Evolutionary conservation across 1,284 basidiomycete species (phyloP), one percentile per base, ranked within the genome.

Genomic region (Ceratobasidium sp.): DNA sequence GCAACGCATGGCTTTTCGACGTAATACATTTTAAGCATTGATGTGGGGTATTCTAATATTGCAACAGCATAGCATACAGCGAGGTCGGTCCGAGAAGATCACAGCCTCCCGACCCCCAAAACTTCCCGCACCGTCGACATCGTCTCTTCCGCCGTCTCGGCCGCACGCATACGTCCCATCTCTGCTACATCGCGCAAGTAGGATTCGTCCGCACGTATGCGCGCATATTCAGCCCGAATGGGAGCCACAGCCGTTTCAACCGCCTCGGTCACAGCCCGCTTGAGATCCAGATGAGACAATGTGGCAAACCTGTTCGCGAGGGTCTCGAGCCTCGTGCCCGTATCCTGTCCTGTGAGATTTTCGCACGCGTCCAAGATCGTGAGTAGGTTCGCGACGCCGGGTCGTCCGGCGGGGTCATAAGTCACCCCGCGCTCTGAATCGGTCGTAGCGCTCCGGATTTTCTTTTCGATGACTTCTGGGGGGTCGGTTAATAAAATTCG

Each of bases 401-500:
- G 93, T 25, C 95, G 87, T 7, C 76, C 74, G 0, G 79, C 79
- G 0, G 93, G 92, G 75, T 97, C 93, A 75, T 89, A 98, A 0
- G 88, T 87, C 43, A 97, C 85, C 2, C 85, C 85, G 0, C 78
- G 77, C 10, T 86, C 84, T 0, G 92, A 91, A 77, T 98, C 96
- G 0, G 96, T 98, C 0, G 96, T 90, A 0, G 96, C 93, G 5
- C 83, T 82, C 31, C 87, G 87, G 72, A 98, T 84, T 78, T 97
- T 97, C 22, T 82, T 76, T 43, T 77, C 77, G 40, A 97, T 92
- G 74, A 86, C 79, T 1, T 80, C 75, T 0, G 85, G 78, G 0
- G 85, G 79, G 76, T 98, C 96, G 22, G 93, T 96, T 43, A 98
- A 82, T 68, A 94, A 81, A 73, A 98, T 94, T 29, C 94, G 89